Evolutionary conservation across 805 yeast genomes (phyloP).

Genomic region (Saccharomycopsis javanensis): DNA sequence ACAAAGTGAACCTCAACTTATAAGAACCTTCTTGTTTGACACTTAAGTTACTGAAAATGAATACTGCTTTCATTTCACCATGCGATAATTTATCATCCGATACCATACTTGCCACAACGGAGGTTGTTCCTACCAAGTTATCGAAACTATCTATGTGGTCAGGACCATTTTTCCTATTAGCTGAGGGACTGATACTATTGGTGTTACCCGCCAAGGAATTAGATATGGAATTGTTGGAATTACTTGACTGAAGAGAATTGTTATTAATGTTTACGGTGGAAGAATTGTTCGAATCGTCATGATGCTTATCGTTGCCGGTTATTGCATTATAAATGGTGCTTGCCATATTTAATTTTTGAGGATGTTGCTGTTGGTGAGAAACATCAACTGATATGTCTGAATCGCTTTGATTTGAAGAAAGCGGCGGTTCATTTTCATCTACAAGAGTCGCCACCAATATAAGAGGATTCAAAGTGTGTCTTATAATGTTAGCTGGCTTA

Average conservation of each 20-base stretch:
- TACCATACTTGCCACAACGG: slow-evolving; percentile 19
- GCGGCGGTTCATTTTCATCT: slow-evolving; percentile 3
- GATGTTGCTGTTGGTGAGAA: neutral
- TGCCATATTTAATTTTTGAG: neutral
- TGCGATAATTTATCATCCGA: slow-evolving; percentile 9
- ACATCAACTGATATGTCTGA: neutral
- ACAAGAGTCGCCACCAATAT: slow-evolving; percentile 16
- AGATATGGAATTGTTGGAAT: neutral
- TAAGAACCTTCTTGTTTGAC: slow-evolving; percentile 20
- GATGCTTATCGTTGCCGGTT: neutral
- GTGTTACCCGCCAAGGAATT: neutral
- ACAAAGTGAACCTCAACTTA: slow-evolving; percentile 15
- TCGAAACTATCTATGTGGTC: slow-evolving; percentile 8
- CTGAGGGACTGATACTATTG: neutral
- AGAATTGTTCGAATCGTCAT: neutral
- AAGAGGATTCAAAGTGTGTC: slow-evolving; percentile 18
- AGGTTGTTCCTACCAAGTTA: slow-evolving; percentile 18
- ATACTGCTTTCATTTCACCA: slow-evolving; percentile 16
- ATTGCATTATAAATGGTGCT: neutral
- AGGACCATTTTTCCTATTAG: neutral
- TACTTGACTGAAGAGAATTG: neutral
- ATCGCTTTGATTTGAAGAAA: neutral
- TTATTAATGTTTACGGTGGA: too few species aligned
- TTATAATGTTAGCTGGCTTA: slow-evolving; percentile 11
- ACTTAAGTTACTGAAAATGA: slow-evolving; percentile 19